Conservation (phyloP, 345 rosid genomes). For the Lepidium sativum region DNA sequence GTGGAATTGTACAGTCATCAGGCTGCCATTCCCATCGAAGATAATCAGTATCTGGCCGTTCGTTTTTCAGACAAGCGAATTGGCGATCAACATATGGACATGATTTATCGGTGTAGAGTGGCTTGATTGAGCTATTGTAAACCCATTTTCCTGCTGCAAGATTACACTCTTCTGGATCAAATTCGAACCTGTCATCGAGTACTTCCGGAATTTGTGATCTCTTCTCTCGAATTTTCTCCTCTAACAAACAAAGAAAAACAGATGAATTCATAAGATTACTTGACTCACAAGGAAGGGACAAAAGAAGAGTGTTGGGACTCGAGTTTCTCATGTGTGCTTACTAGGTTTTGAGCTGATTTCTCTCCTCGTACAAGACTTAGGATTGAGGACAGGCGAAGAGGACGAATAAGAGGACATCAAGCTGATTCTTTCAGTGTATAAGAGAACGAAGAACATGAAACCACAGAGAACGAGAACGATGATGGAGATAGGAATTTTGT, state of each 20-base stretch:
- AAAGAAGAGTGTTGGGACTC: not conserved
- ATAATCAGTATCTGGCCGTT: conserved; percentile 56
- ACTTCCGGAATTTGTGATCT: conserved; percentile 32
- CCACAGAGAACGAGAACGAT: conserved; percentile 35
- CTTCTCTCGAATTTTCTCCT: conserved; percentile 11
- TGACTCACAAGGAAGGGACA: not conserved
- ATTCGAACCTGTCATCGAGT: conserved; percentile 74
- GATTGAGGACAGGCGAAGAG: conserved; percentile 31
- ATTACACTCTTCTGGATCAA: conserved; percentile 78
- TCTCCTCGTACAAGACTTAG: conserved; percentile 46
- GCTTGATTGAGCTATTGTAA: conserved; percentile 48
- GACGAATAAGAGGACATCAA: conserved; percentile 36
- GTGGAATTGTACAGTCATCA: conserved; percentile 73
- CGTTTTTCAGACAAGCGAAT: conserved; percentile 67
- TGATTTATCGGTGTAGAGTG: conserved; percentile 63
- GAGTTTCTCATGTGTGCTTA: conserved; percentile 26
- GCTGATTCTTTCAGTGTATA: conserved; percentile 50
- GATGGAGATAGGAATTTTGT: conserved; percentile 52
- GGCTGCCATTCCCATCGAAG: conserved; percentile 94
- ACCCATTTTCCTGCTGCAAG: conserved; percentile 78
- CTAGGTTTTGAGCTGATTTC: conserved; percentile 35
- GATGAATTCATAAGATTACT: not conserved
- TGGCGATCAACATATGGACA: conserved; percentile 82
- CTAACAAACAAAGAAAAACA: not conserved
- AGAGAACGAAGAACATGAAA: conserved; percentile 50